phyloP scores from a whole-genome alignment of 352 stramenopile species.

The Thalassiosira livingstoniorum region DNA sequence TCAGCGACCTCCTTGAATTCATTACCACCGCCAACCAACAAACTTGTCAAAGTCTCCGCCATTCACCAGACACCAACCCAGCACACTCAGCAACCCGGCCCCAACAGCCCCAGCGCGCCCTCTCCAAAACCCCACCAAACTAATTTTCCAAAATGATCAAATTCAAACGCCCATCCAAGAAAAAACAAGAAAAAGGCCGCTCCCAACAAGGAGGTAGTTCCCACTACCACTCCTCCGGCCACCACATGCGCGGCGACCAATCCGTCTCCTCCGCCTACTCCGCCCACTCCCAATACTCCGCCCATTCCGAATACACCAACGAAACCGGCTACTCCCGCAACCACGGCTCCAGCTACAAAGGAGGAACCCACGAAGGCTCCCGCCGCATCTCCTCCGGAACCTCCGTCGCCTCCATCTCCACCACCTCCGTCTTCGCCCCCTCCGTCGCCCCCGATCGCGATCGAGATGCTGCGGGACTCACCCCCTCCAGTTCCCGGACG shows the following conservation, averaged over 20 bases:
- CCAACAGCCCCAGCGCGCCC: background rate
- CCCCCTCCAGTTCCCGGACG: slow-evolving; percentile 42
- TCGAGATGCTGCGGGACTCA: background rate
- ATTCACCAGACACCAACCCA: no score
- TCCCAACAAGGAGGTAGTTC: background rate
- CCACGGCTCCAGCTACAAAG: background rate
- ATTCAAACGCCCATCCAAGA: slow-evolving; percentile 58
- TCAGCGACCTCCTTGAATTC: no score
- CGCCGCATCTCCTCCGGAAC: background rate
- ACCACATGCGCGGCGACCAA: slow-evolving; percentile 3
- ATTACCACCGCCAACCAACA: no score
- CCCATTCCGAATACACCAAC: slow-evolving; percentile 1
- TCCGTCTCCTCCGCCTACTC: slow-evolving; percentile 45
- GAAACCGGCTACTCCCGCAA: slow-evolving; percentile 6
- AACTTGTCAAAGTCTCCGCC: no score
- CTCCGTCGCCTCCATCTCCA: slow-evolving; percentile 27
- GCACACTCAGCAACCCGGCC: no score
- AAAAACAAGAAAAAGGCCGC: slow-evolving; percentile 53
- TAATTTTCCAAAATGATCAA: slow-evolving; percentile 56
- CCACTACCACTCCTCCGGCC: background rate
- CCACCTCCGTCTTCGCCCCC: slow-evolving; percentile 18
- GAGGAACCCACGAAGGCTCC: background rate
- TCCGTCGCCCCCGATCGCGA: background rate
- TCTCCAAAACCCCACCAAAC: background rate
- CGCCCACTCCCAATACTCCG: slow-evolving; percentile 6